phyloP scores from a whole-genome alignment of 2,329 filamentous ascomycete genomes.

The Orbilia blumenaviensis region DNA sequence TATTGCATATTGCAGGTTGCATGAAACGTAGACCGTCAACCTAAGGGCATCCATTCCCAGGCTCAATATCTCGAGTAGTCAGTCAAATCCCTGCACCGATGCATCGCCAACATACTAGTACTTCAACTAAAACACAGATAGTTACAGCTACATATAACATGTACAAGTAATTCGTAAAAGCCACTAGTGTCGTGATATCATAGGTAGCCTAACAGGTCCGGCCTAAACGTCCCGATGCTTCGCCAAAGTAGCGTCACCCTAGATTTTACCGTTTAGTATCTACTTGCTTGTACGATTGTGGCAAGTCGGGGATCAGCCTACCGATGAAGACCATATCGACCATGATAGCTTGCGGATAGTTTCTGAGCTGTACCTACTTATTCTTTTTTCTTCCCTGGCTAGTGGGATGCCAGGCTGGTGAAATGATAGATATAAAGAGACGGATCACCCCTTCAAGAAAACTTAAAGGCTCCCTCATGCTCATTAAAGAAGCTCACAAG shows the following conservation, averaged over 20 bases:
- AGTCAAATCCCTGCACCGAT: not conserved
- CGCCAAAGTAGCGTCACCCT: constrained; percentile 3
- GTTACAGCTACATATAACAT: not conserved
- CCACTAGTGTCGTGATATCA: constrained; percentile 40
- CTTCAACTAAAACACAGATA: not conserved
- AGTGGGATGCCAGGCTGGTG: not conserved
- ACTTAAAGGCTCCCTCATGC: not conserved
- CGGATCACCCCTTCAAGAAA: constrained; percentile 9
- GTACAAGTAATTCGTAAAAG: not conserved
- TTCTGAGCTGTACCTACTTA: constrained; percentile 1
- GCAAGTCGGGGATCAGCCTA: constrained; percentile 44
- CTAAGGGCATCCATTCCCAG: too few species aligned
- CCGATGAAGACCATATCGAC: constrained; percentile 33
- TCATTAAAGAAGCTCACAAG: constrained; percentile 1
- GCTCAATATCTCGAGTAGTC: too few species aligned
- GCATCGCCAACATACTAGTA: constrained; percentile 1
- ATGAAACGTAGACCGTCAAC: too few species aligned
- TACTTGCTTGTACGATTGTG: constrained; percentile 47
- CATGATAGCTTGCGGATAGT: constrained; percentile 35
- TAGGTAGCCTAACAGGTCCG: constrained; percentile 1
- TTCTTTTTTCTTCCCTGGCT: constrained; percentile 8
- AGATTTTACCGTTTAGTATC: not conserved
- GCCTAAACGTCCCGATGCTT: constrained; percentile 6
- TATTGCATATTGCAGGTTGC: constrained; percentile 19
- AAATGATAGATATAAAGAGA: constrained; percentile 48